Base-by-base conservation (phyloP, 108 stramenopile genomes). In the Pseudonitzschia delicatissima region DNA sequence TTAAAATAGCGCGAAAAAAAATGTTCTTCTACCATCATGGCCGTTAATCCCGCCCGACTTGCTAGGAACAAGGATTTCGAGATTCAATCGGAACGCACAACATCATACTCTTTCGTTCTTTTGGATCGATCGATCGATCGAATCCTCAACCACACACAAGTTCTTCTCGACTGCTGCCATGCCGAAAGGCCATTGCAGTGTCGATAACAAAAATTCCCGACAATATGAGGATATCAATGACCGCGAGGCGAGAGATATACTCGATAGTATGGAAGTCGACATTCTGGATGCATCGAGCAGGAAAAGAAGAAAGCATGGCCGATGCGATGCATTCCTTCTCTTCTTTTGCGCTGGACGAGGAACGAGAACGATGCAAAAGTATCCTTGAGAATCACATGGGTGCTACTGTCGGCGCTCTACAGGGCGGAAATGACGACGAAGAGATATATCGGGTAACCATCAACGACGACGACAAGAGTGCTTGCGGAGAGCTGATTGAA, bases 361-460 rank as follows among this genome's bases (percentile, higher is more conserved):
- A 61, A 62, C 50, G 57, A 28, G 68, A 76, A 15, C 51, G 37
- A 37, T 84, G 81, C 23, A 35, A 67, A 21, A 32, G 40, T 39
- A 82, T 87, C n/a, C 20, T 87, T 11, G 78, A 84, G 29, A 53
- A 65, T 12, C 65, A 87, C 40, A 67, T 81, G 42, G 69, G 57
- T 49, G 34, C 32, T 25, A 78, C 77, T 1, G 61, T 71, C 12
- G 86, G 86, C 0, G 75, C 70, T 44, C 63, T 87, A 44, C 80
- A 80, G 64, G 86, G 86, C 12, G 86, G 86, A 6, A 73, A 59
- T 53, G 76, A 81, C 45, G 45, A 60, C 11, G 59, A 72, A 61
- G 66, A 67, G 0, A 87, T 87, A 17, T 87, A 87, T 69, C 76
- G 86, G 21, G 67, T 84, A 15, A 34, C 42, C 20, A 71, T 78